Evolutionary conservation across 768 basidiomycete species (phyloP), one percentile per base, ranked within the genome.

Genomic region (Kwoniella sp.): DNA sequence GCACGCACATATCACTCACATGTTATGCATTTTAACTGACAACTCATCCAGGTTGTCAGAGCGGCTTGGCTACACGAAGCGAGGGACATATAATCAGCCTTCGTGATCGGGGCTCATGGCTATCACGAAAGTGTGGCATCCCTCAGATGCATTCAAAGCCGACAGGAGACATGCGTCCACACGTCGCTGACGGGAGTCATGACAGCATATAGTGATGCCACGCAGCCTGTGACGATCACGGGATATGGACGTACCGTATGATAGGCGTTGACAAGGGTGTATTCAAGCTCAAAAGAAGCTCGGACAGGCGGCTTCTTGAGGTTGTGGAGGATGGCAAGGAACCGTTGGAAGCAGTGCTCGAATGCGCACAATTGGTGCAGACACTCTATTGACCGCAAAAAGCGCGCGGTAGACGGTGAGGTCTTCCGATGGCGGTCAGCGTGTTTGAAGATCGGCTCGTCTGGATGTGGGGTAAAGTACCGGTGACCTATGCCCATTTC

Each of bases 301-400:
- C 54, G 45, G 2, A 55, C 22, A 1, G 61, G n/a, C 3, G 61
- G 41, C 34, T 63, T 63, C 22, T 29, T 30, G 25, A 55, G 23
- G 7, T 28, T 34, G 23, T 55, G 29, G 20, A 41, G 31, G 28
- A 47, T 22, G n/a, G 61, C 61, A 26, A 63, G 55, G 29, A 63
- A 55, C 31, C 48, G 53, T 20, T 63, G 61, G 23, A 55, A 63
- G 20, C 41, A 28, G 20, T 63, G 54, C 22, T 63, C 61, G 61
- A 41, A 53, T 29, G 61, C 61, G 28, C 61, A 63, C n/a, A 63
- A 5, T 41, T 63, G 61, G n/a, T 63, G 61, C 20, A 63, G 26
- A 17, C 41, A 45, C 41, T 45, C 11, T 9, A 45, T 45, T 4
- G 41, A 45, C 41, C 41, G 41, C 17, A 11, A 17, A 17, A 17